phyloP scores from a whole-genome alignment of 1,284 basidiomycete species.

The Malassezia vespertilionis region DNA sequence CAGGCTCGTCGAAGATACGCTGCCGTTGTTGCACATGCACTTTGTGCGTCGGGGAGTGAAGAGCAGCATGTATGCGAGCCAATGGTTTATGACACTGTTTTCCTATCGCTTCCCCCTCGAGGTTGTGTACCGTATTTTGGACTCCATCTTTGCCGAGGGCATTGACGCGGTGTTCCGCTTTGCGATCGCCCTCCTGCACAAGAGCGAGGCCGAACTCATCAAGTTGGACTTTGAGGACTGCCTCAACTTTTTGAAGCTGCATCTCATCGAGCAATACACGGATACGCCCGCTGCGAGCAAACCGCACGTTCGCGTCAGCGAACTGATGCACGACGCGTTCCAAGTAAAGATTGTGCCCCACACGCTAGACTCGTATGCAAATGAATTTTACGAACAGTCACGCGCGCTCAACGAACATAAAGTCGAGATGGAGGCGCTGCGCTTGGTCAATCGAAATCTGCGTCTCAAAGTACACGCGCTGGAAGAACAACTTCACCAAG shows the following conservation, averaged over 20 bases:
- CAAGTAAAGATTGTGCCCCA: constrained; percentile 36
- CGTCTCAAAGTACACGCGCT: constrained; percentile 30
- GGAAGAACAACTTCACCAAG: constrained; percentile 32
- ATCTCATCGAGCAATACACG: constrained; percentile 34
- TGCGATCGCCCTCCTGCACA: constrained; percentile 71
- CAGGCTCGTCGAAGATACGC: constrained; percentile 76
- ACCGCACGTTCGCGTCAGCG: constrained; percentile 20
- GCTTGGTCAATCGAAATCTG: constrained; percentile 43
- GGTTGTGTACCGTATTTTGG: constrained; percentile 87
- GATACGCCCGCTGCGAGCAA: background rate
- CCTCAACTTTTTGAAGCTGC: constrained; percentile 31
- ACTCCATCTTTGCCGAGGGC: constrained; percentile 86
- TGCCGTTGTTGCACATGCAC: constrained; percentile 82
- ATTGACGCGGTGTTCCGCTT: constrained; percentile 95
- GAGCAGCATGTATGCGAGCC: constrained; percentile 77
- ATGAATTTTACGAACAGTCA: constrained; percentile 40
- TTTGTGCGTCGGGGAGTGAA: constrained; percentile 83
- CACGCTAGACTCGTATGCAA: constrained; percentile 33
- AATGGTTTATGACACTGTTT: constrained; percentile 88
- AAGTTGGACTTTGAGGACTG: constrained; percentile 32
- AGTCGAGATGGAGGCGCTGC: constrained; percentile 37
- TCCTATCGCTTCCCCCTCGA: constrained; percentile 74
- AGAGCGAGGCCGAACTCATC: constrained; percentile 61
- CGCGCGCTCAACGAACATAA: constrained; percentile 36
- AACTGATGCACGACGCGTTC: constrained; percentile 41